Base-by-base conservation (phyloP, 768 basidiomycete genomes). In the Saitozyma podzolica region DNA sequence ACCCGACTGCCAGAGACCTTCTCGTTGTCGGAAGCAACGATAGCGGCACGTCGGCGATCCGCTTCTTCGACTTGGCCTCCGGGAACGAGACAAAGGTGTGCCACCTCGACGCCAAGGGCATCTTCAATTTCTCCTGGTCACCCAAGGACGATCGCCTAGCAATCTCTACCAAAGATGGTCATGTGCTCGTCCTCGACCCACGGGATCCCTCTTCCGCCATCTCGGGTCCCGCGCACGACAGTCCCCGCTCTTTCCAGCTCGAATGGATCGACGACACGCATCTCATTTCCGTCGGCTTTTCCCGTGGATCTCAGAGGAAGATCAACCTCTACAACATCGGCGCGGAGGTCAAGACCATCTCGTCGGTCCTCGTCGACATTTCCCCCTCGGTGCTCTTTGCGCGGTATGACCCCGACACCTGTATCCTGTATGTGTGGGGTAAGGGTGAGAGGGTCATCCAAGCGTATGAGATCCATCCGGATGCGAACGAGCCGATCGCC, bases 361-460 rank as follows among this genome's bases (percentile, higher is more conserved):
- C 61, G 10, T 66, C 67, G 37, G 50, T 69, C 3, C 63, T 63
- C 7, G 72, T 82, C 48, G 80, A 82, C 56, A 73, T 80, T 20
- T 80, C 80, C 2, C 80, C 80, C 0, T 74, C 79, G 0, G 74
- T 79, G 2, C 70, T 82, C 7, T 79, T 79, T 65, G 80, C 80
- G 5, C 62, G 64, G 47, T 77, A 72, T 61, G 81, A 82, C 59
- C 58, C 74, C 37, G 81, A 82, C 61, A 82, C 80, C 0, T 50
- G 57, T 3, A 76, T 82, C 37, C 66, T 80, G 14, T 76, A 77
- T 55, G 54, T 77, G 11, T 80, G 80, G 77, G 72, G 78, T 6
- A 77, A 80, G 61, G 81, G 81, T 17, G 80, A 80, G 54, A 61
- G 78, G 6, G 71, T 68, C 13, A 77, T 80, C 53, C 70, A 75